phyloP scores from a whole-genome alignment of 805 yeast genomes.

The Starmerella roubikii region DNA sequence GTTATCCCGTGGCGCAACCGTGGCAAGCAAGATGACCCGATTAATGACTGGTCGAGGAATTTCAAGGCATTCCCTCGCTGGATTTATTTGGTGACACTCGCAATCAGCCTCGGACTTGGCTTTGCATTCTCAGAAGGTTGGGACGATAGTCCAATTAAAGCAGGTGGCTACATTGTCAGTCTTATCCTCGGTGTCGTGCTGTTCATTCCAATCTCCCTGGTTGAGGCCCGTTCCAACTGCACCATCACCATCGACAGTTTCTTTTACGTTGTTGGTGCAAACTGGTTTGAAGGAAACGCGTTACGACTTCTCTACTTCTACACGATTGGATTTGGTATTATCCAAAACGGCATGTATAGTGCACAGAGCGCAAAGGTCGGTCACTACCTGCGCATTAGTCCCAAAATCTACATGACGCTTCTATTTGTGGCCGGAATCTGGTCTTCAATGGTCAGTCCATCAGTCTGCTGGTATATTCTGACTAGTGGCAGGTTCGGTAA shows the following conservation, averaged over 20 bases:
- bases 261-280: conserved; percentile 38
- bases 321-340: conserved; percentile 40
- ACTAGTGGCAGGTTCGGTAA: conserved; percentile 27
- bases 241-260: conserved; percentile 48
- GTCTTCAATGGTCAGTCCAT: conserved; percentile 31
- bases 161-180: conserved; percentile 32
- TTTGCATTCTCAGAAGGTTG: conserved; percentile 24
- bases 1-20: conserved; percentile 25
- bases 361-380: conserved; percentile 35
- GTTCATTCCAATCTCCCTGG: conserved; percentile 47
- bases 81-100: conserved; percentile 39
- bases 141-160: conserved; percentile 34
- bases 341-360: conserved; percentile 41
- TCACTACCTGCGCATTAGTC: conserved; percentile 52
- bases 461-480: conserved; percentile 32
- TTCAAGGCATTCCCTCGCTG: conserved; percentile 52
- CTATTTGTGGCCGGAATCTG: conserved; percentile 34
- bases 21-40: conserved; percentile 35
- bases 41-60: conserved; percentile 37
- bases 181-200: conserved; percentile 42
- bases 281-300: conserved; percentile 31
- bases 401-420: conserved; percentile 43
- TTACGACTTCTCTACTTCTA: conserved; percentile 48
- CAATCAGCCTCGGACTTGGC: conserved; percentile 17
- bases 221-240: conserved; percentile 50